Evolutionary conservation across 177 flowering plant genomes (phyloP).

Genomic region (Vitis hybrid): DNA sequence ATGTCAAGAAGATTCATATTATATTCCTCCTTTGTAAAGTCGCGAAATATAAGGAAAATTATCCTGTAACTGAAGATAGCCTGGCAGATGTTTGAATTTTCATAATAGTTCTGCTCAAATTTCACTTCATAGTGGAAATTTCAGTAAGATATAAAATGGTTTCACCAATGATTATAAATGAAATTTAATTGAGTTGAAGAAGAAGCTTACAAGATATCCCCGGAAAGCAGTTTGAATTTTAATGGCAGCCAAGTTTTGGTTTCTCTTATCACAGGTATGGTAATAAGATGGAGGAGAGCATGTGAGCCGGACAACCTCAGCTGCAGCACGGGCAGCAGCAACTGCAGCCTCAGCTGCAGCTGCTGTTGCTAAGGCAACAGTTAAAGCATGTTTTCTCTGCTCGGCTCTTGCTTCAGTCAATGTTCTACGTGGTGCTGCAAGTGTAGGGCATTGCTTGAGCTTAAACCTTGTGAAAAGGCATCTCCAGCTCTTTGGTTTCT

Average conservation of each 20-base stretch:
- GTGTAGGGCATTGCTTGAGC: conserved; percentile 27
- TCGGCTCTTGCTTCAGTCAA: conserved; percentile 44
- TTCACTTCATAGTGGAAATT: too few species aligned
- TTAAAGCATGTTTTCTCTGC: conserved; percentile 55
- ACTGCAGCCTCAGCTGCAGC: conserved; percentile 67
- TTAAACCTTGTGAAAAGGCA: conserved; percentile 38
- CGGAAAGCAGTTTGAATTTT: conserved; percentile 55
- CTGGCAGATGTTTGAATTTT: too few species aligned
- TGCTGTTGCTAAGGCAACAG: conserved; percentile 57
- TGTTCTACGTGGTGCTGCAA: conserved; percentile 25
- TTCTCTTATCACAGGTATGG: conserved; percentile 2
- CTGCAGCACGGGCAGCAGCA: conserved; percentile 66
- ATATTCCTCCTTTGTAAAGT: too few species aligned
- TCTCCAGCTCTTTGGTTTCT: conserved; percentile 44
- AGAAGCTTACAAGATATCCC: conserved; percentile 48
- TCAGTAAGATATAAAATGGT: too few species aligned
- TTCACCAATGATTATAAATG: too few species aligned
- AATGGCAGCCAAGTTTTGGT: conserved; percentile 35
- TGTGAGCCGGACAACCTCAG: conserved; percentile 49
- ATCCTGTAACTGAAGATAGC: too few species aligned
- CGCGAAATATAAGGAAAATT: neutral
- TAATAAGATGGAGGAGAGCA: conserved; percentile 19
- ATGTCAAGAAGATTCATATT: too few species aligned
- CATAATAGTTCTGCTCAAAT: too few species aligned
- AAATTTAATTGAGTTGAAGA: neutral